Evolutionary conservation across 1,284 basidiomycete species (phyloP).

Genomic region (Boletus smithii): DNA sequence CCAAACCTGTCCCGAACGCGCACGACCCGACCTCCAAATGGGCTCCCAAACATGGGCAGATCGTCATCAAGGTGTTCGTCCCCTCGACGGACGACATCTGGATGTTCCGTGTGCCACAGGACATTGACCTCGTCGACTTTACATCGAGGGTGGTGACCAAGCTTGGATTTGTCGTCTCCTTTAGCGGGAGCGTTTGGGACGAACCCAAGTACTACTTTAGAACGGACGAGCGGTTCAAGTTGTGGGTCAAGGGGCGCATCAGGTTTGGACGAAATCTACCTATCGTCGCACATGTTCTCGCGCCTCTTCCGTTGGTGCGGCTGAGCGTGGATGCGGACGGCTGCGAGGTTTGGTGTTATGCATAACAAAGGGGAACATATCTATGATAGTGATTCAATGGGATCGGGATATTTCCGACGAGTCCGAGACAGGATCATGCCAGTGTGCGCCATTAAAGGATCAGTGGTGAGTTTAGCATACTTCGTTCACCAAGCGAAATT

Average conservation of each 20-base stretch:
- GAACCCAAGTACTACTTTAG: conserved; percentile 30
- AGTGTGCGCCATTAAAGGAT: not conserved
- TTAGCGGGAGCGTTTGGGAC: conserved; percentile 35
- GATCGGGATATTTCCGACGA: not conserved
- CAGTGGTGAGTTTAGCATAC: not conserved
- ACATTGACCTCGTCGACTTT: conserved; percentile 32
- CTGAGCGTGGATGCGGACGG: conserved; percentile 15
- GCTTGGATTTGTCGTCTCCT: conserved; percentile 36
- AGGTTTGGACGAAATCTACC: conserved; percentile 33
- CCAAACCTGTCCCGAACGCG: not conserved
- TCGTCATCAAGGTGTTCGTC: conserved; percentile 41
- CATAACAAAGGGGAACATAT: conserved; percentile 1
- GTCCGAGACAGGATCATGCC: not conserved
- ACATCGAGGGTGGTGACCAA: conserved; percentile 35
- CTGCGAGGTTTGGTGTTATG: conserved; percentile 27
- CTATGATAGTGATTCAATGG: not conserved
- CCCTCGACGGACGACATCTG: conserved; percentile 41
- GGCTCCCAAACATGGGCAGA: conserved; percentile 35
- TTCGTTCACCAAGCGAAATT: too few relatives aligned
- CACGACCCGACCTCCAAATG: conserved; percentile 23
- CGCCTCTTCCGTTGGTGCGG: conserved; percentile 16
- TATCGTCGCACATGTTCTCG: conserved; percentile 26
- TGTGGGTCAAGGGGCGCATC: conserved; percentile 25
- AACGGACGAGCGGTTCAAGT: conserved; percentile 25
- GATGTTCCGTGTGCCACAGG: conserved; percentile 37